Base-by-base conservation (phyloP, 2,329 filamentous ascomycete species). In the Verticillium longisporum region DNA sequence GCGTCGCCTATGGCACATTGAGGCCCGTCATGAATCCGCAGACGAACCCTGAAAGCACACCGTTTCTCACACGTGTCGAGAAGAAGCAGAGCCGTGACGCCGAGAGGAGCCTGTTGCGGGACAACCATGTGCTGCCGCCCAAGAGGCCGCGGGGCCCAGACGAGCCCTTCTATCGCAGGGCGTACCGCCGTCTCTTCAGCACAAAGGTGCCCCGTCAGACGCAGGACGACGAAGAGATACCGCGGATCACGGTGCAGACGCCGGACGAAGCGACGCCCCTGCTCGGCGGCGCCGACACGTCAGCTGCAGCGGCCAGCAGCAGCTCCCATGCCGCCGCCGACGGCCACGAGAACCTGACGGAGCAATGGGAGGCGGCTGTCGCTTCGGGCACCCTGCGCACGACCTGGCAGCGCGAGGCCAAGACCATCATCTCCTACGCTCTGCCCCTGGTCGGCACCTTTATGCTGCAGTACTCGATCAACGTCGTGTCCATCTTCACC, bases 391-490 rank as follows among this genome's bases (percentile, higher is more conserved):
- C 87, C 70, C 93, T 98, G 66, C 88, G 88, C 59, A 97, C 93
- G 4, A 96, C 92, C 4, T 98, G 93, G 92, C 88, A 90, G 73
- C 86, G 93, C 64, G 94, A 98, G 78, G 82, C 89, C 53, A 92
- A 93, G 77, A 92, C 92, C 1, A 82, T 98, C 50, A 77, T 83
- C 34, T 80, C 83, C 64, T 93, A 93, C 71, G 88, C 89, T 2
- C 78, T 81, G 34, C 90, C 90, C 1, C 76, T 94, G 58, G 84
- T 92, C 62, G 69, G 88, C 32, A 93, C 90, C 0, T 94, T 93
- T 68, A 65, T 92, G 58, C 79, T 95, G 36, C 91, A 95, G 72
- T 94, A 94, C 72, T 93, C 90, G 36, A 83, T 95, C 70, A 93
- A 89, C n/a, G 88, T 93, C 50, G 85, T 89, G 0, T 90, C 88